Conservation (phyloP, 306 rosid genomes). For the Begonia peltatifolia region DNA sequence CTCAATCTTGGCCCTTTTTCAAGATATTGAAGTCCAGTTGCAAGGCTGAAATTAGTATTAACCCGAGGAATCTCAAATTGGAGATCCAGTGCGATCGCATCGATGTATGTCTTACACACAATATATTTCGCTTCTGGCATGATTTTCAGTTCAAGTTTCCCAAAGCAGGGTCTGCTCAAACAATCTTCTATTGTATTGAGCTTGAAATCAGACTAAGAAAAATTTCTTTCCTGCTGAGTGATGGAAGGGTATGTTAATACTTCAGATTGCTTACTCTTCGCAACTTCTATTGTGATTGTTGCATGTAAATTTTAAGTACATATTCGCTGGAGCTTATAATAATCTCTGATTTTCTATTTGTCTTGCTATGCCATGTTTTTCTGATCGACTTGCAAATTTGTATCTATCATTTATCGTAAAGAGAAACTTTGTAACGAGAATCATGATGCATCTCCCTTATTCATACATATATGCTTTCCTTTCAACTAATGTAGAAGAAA, state of each 20-base stretch:
- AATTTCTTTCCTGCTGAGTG: constrained; percentile 64
- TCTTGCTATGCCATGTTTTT: no score
- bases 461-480: no score
- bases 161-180: constrained; percentile 34
- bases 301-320: no score
- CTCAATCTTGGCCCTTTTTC: constrained; percentile 54
- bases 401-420: no score
- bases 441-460: no score
- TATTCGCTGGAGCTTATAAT: no score
- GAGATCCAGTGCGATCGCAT: constrained; percentile 51
- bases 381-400: no score
- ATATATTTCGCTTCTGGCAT: constrained; percentile 44
- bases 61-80: constrained; percentile 20
- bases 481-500: no score
- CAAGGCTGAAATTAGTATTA: constrained; percentile 26
- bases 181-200: constrained; percentile 23
- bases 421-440: no score
- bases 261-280: no score
- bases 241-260: constrained; percentile 61
- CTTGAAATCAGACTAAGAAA: constrained; percentile 41
- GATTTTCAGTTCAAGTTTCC: constrained; percentile 30
- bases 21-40: constrained; percentile 37
- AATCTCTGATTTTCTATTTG: no score
- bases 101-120: constrained; percentile 62
- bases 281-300: no score